Base-by-base conservation (phyloP, 352 stramenopile genomes). In the Phytopythium sindhum region DNA sequence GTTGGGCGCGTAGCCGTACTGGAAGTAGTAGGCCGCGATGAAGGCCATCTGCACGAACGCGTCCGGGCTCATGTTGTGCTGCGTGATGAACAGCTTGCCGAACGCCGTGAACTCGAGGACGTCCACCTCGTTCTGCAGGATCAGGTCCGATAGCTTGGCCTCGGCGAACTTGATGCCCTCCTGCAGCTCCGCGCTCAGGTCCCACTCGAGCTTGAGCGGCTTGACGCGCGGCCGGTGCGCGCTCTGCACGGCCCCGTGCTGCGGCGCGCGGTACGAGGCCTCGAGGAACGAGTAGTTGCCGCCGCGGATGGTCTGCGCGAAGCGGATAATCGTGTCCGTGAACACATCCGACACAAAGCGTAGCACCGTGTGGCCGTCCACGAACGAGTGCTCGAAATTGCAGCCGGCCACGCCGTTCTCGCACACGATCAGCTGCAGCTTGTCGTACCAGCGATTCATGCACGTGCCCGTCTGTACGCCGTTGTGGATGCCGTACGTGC, bases 381-480 rank as follows among this genome's bases (percentile, higher is more conserved):
- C 96, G 37, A 97, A 96, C 59, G 92, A 97, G 77, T 99, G 96
- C 82, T 99, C 96, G 81, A 99, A 99, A 78, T 98, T 98, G 70
- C 98, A 93, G 23, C 93, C 94, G 19, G 95, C 92, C 39, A 93
- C 90, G 66, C 95, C 95, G 63, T 98, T 97, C 60, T 93, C 84
- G 64, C 90, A 98, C 68, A 97, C 91, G 64, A 98, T 98, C 17
- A 98, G 82, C 77, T 98, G 94, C 26, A 98, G 74, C 75, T 98
- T 99, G 81, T 99, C 96, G 77, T 98, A 98, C 96, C 96, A 99
- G 35, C 96, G 91, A 70, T 98, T 98, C 79, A 97, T 97, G 75
- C 91, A 98, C 63, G 93, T 98, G 47, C 95, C 96, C 31, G 82
- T 85, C 78, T 93, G 80, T 60, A 89, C 68, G 57, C 82, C 81